A percentile compares a stretch with the other conserved stretches of the same genome.
Conservation (phyloP, 1,284 basidiomycete genomes). For the Ganoderma lucidum region DNA sequence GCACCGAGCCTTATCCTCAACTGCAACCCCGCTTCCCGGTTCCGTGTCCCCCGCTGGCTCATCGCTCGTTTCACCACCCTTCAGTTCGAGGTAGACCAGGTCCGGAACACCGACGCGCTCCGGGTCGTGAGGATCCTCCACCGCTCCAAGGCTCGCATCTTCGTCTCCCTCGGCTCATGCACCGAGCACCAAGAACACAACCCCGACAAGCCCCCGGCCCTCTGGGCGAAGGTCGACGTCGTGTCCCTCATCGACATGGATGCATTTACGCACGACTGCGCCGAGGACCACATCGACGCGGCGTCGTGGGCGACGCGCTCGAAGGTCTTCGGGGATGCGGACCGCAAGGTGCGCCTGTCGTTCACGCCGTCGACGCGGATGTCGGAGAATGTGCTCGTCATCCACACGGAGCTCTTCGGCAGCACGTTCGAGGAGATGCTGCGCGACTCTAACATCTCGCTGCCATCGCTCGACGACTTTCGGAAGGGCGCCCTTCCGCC, state of each 20-base stretch:
- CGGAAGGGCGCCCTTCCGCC: not conserved
- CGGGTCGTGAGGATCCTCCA: not conserved
- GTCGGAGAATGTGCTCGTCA: not conserved
- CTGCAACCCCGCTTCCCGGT: not conserved
- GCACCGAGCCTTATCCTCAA: not conserved
- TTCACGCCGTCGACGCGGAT: not conserved
- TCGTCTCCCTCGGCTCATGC: not conserved
- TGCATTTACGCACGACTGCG: not conserved
- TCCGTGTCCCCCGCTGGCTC: slow-evolving; percentile 5
- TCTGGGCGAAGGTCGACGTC: not conserved
- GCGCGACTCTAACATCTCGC: not conserved
- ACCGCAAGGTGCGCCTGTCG: not conserved
- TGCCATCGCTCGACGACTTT: not conserved
- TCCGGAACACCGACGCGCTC: not conserved
- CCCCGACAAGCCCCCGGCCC: not conserved
- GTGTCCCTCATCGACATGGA: not conserved
- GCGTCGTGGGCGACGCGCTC: not conserved
- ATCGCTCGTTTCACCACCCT: not conserved
- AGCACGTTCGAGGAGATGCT: slow-evolving; percentile 1
- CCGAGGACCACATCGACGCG: not conserved
- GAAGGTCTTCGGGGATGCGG: not conserved
- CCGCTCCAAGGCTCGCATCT: not conserved
- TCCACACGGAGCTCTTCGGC: not conserved
- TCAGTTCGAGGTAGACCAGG: not conserved
- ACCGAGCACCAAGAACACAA: not conserved